Conservation (phyloP, 2,329 filamentous ascomycete species). For the Pseudogymnoascus sp. region DNA sequence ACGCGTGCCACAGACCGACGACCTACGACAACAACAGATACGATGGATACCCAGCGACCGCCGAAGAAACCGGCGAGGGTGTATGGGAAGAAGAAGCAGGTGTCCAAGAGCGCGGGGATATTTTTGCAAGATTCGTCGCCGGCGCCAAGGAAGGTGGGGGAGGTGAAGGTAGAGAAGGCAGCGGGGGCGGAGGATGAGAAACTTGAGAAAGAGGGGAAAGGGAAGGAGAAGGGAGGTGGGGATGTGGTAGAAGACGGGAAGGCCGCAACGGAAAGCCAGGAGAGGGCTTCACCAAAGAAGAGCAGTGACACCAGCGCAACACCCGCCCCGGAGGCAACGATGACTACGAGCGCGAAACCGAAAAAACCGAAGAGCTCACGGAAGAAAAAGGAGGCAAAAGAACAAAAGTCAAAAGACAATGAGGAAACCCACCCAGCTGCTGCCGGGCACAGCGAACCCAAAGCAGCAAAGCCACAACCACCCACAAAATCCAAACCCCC, state of each 20-base stretch:
- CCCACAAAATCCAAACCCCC: not conserved
- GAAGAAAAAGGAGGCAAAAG: not conserved
- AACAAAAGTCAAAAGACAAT: no score
- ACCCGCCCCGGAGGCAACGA: not conserved
- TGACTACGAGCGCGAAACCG: not conserved
- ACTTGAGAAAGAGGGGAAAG: not conserved
- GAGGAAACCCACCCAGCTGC: not conserved
- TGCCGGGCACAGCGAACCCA: not conserved
- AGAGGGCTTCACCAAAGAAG: not conserved
- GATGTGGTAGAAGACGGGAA: not conserved
- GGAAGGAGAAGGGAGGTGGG: no score
- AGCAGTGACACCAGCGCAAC: not conserved
- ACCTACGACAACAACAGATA: not conserved
- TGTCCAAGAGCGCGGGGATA: not conserved
- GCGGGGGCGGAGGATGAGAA: not conserved
- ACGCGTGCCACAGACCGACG: not conserved
- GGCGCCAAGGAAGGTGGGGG: not conserved
- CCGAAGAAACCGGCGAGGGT: constrained; percentile 2
- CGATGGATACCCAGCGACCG: constrained; percentile 1
- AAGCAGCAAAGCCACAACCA: not conserved
- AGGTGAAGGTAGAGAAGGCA: not conserved
- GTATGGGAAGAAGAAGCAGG: constrained; percentile 9
- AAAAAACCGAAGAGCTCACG: not conserved
- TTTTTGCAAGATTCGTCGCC: not conserved
- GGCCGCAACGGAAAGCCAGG: not conserved